Base-by-base conservation (phyloP, 805 yeast species). In the Candida pseudofarinosa region DNA sequence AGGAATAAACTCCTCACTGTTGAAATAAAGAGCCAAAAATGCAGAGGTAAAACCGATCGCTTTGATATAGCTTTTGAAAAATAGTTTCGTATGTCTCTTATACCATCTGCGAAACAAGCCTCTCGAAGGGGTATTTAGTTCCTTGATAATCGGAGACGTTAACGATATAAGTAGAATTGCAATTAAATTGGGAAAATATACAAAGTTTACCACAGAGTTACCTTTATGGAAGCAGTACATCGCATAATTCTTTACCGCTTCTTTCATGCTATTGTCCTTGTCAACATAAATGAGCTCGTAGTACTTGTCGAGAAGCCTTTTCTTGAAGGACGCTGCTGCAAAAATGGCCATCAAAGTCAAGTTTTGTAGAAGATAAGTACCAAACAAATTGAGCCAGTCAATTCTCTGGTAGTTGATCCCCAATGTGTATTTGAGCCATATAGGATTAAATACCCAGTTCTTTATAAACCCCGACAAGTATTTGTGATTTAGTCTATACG, bases 391-490 rank as follows among this genome's bases (percentile, higher is more conserved):
- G 5, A 47, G 14, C 66, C 67, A 67, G 28, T 62, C 52, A 20
- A 70, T 26, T 14, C 53, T 33, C 26, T 55, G 59, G 16, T 51
- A 39, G 7, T 46, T 49, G 14, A 51, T 54, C 5, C 67, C 66
- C 40, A 67, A 49, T 20, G 61, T 50, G 45, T 57, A 69, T 45
- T 67, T 65, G 40, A 57, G 59, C 75, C 75, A 70, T 39, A 70
- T 65, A 1, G 75, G 74, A 41, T 67, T 64, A 43, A 69, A 54
- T 4, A 66, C 51, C 23, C 55, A 45, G 4, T 51, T 40, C 43
- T 64, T 69, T 38, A 69, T 59, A 32, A 54, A 53, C 13, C 58
- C 41, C 3, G 71, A 60, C 17, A 69, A 50, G 53, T 67, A 67
- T 19, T 58, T 50, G 45, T 65, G 71, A 49, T 67, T 67, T 47